Base-by-base conservation (phyloP, 495 filamentous ascomycete species). In the Usnea hakonensis region DNA sequence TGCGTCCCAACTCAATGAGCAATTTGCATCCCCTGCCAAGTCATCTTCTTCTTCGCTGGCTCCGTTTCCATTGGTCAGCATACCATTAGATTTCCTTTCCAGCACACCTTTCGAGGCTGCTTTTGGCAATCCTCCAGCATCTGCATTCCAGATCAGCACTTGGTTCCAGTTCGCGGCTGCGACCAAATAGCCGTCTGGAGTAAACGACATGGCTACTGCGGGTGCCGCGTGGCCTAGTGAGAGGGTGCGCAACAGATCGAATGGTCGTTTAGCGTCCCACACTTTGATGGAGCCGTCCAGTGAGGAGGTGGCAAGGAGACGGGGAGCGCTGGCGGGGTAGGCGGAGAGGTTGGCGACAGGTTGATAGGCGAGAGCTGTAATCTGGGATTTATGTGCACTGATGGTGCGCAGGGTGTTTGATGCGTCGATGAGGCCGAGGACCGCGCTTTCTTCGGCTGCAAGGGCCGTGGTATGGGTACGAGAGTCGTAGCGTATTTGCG, bases 1-100 rank as follows among this genome's bases (percentile, higher is more conserved):
- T 0, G 80, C 78, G 74, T 93, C 88, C 90, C 90, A 95, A 53
- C 82, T 81, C 23, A 93, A 69, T 61, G 82, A 85, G 44, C 85
- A 81, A 65, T 74, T 71, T 6, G 65, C 67, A 36, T 70, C 64
- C 2, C 48, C 48, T 16, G 40, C 57, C 32, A 64, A 30, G 68
- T 35, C 65, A 56, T 67, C 55, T 17, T 61, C 65, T 1, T 58
- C 44, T 26, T 41, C 50, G 35, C 59, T 60, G 5, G 72, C 73
- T n/a, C 75, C 76, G 63, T 78, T 78, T 21, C 73, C 73, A 21
- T 67, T 67, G n/a, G 65, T 64, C 36, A 54, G 61, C n/a, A 40
- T 16, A 23, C 58, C 54, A 44, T 67, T 67, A 11, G 65, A 2
- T 9, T 28, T 11, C 32, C 64, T 30, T 67, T 69, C 58, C 33